Conservation (phyloP, 768 basidiomycete species). For the Serendipita sp. region DNA sequence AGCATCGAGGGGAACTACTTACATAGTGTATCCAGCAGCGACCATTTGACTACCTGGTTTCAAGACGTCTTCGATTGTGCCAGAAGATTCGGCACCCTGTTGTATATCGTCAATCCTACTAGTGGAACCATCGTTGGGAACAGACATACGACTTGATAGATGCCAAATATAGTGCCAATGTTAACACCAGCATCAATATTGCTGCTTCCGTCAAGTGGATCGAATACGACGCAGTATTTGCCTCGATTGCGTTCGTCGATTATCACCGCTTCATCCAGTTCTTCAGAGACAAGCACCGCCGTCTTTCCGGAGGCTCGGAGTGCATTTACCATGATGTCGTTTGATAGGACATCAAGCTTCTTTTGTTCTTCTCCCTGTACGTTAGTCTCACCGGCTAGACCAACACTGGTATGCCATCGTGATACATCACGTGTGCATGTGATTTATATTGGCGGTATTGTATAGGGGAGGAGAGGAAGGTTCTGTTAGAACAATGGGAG, state of each 20-base stretch:
- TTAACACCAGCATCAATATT: constrained; percentile 99
- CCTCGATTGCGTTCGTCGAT: constrained; percentile 69
- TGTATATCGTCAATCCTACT: not conserved
- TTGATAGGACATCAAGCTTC: constrained; percentile 93
- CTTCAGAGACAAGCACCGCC: constrained; percentile 92
- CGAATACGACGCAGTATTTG: constrained; percentile 94
- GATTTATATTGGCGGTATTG: not conserved
- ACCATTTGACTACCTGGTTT: constrained; percentile 94
- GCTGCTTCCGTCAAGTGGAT: constrained; percentile 89
- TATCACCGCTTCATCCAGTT: constrained; percentile 82
- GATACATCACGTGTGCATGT: not conserved
- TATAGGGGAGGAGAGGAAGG: not conserved
- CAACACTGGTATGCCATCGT: constrained; percentile 46
- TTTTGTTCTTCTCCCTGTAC: constrained; percentile 99
- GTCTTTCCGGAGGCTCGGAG: constrained; percentile 93
- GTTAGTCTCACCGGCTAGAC: constrained; percentile 90
- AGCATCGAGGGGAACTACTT: constrained; percentile 18
- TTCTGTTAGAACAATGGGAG: not conserved
- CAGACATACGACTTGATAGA: constrained; percentile 70
- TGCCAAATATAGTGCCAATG: constrained; percentile 94
- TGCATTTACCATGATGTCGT: constrained; percentile 99
- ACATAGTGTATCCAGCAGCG: constrained; percentile 96
- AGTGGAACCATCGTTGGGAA: not conserved
- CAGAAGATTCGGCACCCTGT: constrained; percentile 60
- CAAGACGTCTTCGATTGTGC: constrained; percentile 75